A percentile compares a stretch with the other conserved stretches of the same genome.
Conservation (phyloP, 176 grass and related monocot genomes). For the Juncus effusus region DNA sequence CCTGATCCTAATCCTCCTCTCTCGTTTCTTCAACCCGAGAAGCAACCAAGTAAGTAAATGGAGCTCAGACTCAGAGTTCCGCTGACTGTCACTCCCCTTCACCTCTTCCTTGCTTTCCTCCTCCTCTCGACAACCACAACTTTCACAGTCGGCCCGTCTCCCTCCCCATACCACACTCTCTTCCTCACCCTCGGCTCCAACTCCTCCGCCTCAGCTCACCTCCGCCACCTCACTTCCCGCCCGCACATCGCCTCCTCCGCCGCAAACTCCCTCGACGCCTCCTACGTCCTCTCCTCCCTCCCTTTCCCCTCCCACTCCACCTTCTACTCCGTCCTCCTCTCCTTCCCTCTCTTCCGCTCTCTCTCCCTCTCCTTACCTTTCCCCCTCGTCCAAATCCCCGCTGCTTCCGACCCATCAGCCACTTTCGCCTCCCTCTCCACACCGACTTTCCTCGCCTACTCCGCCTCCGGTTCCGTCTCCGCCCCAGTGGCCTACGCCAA, state of each 20-base stretch:
- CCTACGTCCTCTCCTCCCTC: constrained; percentile 41
- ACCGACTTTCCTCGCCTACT: constrained; percentile 80
- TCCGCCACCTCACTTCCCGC: constrained; percentile 54
- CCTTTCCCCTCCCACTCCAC: constrained; percentile 43
- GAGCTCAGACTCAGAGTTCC: neutral
- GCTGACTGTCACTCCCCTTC: constrained; percentile 21
- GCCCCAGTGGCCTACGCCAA: constrained; percentile 71
- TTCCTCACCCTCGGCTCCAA: constrained; percentile 76
- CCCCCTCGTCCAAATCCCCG: constrained; percentile 54
- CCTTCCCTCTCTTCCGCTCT: constrained; percentile 49
- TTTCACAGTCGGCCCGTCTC: constrained; percentile 16
- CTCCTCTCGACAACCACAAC: constrained; percentile 3
- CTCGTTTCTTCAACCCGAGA: too few relatives aligned
- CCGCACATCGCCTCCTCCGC: constrained; percentile 60
- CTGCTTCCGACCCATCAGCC: constrained; percentile 48
- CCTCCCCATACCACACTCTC: constrained; percentile 56
- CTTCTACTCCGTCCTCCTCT: constrained; percentile 73
- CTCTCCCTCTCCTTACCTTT: constrained; percentile 56
- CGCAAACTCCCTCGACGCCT: constrained; percentile 41
- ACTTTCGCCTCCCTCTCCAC: constrained; percentile 34
- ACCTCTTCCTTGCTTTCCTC: constrained; percentile 19
- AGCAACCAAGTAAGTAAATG: too few relatives aligned
- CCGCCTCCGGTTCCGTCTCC: constrained; percentile 52
- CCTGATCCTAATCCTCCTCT: too few relatives aligned
- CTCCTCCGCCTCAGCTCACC: constrained; percentile 67